phyloP scores from a whole-genome alignment of 805 yeast species.

The Myxozyma nipponensis region DNA sequence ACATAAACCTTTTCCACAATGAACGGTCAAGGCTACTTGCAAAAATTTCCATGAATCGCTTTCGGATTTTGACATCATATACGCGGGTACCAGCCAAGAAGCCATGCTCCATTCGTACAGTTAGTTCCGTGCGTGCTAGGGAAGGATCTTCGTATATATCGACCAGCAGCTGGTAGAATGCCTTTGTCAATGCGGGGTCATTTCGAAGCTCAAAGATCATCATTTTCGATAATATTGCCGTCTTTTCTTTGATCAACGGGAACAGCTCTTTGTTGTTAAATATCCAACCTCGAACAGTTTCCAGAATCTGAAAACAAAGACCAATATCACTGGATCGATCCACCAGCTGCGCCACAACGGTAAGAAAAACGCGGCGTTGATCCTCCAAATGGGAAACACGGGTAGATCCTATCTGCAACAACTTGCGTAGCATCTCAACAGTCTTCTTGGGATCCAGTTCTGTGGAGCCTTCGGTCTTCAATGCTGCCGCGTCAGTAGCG shows the following conservation, averaged over 20 bases:
- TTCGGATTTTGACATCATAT: constrained; percentile 68
- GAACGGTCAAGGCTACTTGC: constrained; percentile 74
- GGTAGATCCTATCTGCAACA: constrained; percentile 70
- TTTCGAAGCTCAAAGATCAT: constrained; percentile 86
- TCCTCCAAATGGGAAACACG: constrained; percentile 88
- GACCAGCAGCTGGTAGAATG: constrained; percentile 79
- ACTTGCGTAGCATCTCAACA: constrained; percentile 67
- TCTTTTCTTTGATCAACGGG: constrained; percentile 94
- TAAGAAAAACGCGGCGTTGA: constrained; percentile 82
- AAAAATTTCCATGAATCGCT: constrained; percentile 72
- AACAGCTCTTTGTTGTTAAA: constrained; percentile 76
- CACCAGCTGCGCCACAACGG: constrained; percentile 81
- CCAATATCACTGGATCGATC: constrained; percentile 81
- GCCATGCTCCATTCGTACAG: constrained; percentile 94
- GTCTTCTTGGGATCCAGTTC: constrained; percentile 80
- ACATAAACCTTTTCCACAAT: constrained; percentile 72
- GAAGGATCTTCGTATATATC: constrained; percentile 80
- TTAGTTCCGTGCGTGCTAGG: constrained; percentile 77
- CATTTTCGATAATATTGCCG: constrained; percentile 90
- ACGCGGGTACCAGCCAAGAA: constrained; percentile 89
- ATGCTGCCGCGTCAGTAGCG: constrained; percentile 25
- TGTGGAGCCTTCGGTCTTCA: constrained; percentile 28
- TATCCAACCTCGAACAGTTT: constrained; percentile 83
- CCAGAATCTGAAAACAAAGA: constrained; percentile 67
- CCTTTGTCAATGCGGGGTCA: constrained; percentile 69